Evolutionary conservation across 129 eudicot genomes (phyloP), one percentile per base, ranked within the genome.

Genomic region (Chrysanthemum lavandulifolium): DNA sequence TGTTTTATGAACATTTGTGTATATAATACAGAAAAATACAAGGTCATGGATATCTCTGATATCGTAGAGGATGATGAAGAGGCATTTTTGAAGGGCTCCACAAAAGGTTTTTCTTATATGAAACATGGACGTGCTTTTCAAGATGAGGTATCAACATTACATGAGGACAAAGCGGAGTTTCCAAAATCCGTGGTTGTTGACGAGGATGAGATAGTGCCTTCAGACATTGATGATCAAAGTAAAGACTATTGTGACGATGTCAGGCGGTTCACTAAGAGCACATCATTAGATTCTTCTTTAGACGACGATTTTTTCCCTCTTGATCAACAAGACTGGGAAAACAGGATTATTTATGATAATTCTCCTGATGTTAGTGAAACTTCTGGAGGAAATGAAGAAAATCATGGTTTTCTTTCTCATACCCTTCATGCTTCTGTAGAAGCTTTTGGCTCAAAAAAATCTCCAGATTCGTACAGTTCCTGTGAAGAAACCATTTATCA

Each of bases 271-370:
- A 74, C 71, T 53, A 77, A 57, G 52, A 40, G 10, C 47, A 40
- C 47, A 40, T 40, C 47, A 40, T 40, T 40, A 40, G 10, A 40
- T 40, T 40, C 47, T 40, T 40, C 47, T 40, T 40, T 40, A 40
- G 47, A 40, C 47, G 66, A 73, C 3, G 71, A 87, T 15, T 84
- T 84, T 69, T 84, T 84, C 69, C 87, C 90, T 62, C 91, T 94
- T 56, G 98, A 94, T 78, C 98, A 90, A 72, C 89, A 85, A 76
- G 92, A 90, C 73, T 94, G 98, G 98, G 98, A 94, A 84, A 88
- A 83, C 16, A 76, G 73, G 68, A 90, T 94, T 29, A 82, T 94
- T 55, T 94, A 93, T 87, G 88, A 85, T 36, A 80, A 87, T 71
- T 89, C 98, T 29, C 90, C 96, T 55, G 65, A 71, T 31, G 60